A percentile compares a stretch with the other conserved stretches of the same genome.
phyloP scores from a whole-genome alignment of 2,329 filamentous ascomycete species.

The Fusarium humuli region DNA sequence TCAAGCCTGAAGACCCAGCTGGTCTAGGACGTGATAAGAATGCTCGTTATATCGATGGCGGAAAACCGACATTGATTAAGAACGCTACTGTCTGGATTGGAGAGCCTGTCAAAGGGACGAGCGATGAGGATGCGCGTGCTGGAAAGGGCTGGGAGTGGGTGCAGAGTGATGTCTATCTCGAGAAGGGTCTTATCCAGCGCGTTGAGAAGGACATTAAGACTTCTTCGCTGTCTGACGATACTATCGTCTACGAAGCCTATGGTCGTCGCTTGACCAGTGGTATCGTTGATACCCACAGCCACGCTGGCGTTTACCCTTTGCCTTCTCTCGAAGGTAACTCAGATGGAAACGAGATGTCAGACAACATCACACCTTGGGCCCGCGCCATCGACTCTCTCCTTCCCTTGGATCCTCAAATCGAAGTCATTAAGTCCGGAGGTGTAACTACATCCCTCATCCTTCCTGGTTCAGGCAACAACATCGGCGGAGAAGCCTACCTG shows the following conservation, averaged over 20 bases:
- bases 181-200: conserved; percentile 69
- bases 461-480: conserved; percentile 78
- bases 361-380: conserved; percentile 75
- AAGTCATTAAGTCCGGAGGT: conserved; percentile 78
- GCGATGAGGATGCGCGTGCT: conserved; percentile 63
- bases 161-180: conserved; percentile 68
- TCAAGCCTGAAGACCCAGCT: conserved; percentile 66
- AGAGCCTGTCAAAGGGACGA: conserved; percentile 65
- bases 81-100: conserved; percentile 76
- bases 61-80: conserved; percentile 70
- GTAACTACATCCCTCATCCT: conserved; percentile 76
- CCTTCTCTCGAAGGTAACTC: conserved; percentile 65
- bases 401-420: conserved; percentile 72
- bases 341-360: conserved; percentile 73
- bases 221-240: conserved; percentile 59
- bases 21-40: conserved; percentile 69
- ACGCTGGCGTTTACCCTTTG: conserved; percentile 70
- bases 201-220: conserved; percentile 60
- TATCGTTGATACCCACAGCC: conserved; percentile 79
- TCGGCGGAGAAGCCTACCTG: conserved; percentile 76
- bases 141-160: conserved; percentile 72
- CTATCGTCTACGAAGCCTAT: conserved; percentile 66
- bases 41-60: conserved; percentile 69
- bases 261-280: conserved; percentile 73
- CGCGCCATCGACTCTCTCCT: conserved; percentile 74